Conservation (phyloP, 345 rosid species). For the Erodium maritimum region DNA sequence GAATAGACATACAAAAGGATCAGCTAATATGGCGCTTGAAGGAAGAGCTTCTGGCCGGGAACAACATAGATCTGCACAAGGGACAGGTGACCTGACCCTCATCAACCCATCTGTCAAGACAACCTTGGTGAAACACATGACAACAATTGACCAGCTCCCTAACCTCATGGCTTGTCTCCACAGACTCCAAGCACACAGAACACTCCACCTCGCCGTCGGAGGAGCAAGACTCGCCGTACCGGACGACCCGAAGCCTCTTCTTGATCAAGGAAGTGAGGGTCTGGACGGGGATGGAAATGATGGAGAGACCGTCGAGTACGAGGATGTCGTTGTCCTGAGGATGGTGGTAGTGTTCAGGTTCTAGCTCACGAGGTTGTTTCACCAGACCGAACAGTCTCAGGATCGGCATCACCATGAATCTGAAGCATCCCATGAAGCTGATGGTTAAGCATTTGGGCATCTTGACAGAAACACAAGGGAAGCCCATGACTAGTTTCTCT, state of each 20-base stretch:
- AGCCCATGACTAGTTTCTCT: background rate
- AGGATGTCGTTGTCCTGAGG: background rate
- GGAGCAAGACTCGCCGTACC: background rate
- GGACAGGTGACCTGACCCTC: constrained; percentile 9
- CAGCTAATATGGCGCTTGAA: no score
- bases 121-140: constrained; percentile 12
- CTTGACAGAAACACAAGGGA: background rate
- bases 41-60: background rate
- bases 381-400: background rate
- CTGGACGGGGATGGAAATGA: background rate
- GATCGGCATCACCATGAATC: background rate
- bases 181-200: constrained; percentile 5
- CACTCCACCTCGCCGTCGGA: background rate
- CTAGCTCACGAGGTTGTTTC: no score
- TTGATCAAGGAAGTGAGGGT: background rate
- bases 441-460: background rate
- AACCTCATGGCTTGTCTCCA: constrained; percentile 6
- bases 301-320: background rate
- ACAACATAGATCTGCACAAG: constrained; percentile 10
- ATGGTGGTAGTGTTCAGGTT: background rate
- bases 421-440: background rate
- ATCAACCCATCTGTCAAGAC: constrained; percentile 14
- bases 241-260: background rate
- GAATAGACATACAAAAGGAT: no score
- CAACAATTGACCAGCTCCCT: constrained; percentile 12